A percentile compares a stretch with the other conserved stretches of the same genome.
phyloP scores from a whole-genome alignment of 2,329 filamentous ascomycete genomes.

The Ophiostoma piceae region DNA sequence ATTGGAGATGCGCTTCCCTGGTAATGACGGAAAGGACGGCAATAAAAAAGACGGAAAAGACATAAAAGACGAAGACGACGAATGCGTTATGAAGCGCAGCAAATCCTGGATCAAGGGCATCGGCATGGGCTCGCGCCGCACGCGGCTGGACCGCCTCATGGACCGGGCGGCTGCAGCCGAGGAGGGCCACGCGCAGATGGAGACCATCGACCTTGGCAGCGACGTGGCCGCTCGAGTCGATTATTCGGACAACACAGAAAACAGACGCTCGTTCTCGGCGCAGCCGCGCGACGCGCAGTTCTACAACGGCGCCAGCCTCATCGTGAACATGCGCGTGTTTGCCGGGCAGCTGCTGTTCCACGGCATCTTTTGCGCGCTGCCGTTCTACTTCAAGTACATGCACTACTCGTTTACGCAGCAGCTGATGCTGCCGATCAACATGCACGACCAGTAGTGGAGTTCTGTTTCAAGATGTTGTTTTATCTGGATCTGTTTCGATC shows the following conservation, averaged over 20 bases:
- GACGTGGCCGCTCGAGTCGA: neutral
- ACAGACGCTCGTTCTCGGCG: neutral
- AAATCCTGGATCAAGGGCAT: neutral
- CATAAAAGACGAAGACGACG: too few relatives aligned
- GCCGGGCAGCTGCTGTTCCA: neutral
- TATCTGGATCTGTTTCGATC: neutral
- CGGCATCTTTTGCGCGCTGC: neutral
- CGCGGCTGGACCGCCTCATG: constrained; percentile 5
- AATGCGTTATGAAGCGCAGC: neutral
- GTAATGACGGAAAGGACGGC: neutral
- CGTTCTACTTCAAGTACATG: neutral
- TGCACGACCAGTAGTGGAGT: constrained; percentile 3
- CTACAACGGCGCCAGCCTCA: neutral
- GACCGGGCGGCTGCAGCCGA: neutral
- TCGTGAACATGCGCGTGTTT: neutral
- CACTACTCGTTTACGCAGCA: neutral
- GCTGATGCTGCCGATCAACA: neutral
- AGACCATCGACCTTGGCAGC: neutral
- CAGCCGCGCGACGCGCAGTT: neutral
- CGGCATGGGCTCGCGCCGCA: neutral
- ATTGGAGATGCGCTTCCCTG: too few relatives aligned
- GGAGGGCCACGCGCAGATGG: neutral
- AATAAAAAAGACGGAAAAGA: too few relatives aligned
- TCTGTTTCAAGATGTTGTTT: neutral
- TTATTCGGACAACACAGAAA: neutral